phyloP scores from a whole-genome alignment of 2,329 filamentous ascomycete species.

The Pseudogymnoascus sp. region DNA sequence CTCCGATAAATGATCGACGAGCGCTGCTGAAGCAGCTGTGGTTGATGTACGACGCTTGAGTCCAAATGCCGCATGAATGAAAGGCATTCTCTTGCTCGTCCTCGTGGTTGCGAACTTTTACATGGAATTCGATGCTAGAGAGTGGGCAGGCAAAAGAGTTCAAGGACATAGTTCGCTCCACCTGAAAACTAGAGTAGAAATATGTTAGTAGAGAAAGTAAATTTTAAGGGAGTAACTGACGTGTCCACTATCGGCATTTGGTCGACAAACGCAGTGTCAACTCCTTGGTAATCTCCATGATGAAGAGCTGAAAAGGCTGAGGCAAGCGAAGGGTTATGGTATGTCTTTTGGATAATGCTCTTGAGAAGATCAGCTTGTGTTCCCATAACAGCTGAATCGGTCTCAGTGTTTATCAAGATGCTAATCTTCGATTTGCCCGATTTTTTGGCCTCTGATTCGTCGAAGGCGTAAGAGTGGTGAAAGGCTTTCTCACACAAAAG shows the following conservation, averaged over 20 bases:
- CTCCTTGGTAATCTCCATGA: slow-evolving; percentile 33
- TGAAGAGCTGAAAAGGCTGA: slow-evolving; percentile 31
- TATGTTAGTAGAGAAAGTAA: neutral
- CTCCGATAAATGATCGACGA: slow-evolving; percentile 44
- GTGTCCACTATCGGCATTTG: slow-evolving; percentile 37
- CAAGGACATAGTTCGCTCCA: slow-evolving; percentile 33
- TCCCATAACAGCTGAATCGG: slow-evolving; percentile 27
- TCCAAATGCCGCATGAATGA: slow-evolving; percentile 36
- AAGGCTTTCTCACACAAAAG: slow-evolving; percentile 51
- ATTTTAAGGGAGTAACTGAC: slow-evolving; percentile 11
- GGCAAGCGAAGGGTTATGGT: slow-evolving; percentile 31
- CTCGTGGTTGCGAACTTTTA: slow-evolving; percentile 29
- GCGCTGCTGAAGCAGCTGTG: slow-evolving; percentile 46
- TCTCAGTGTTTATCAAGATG: slow-evolving; percentile 33
- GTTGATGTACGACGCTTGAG: slow-evolving; percentile 41
- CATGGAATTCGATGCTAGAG: slow-evolving; percentile 3
- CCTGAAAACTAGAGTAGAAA: slow-evolving; percentile 30
- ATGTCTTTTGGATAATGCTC: slow-evolving; percentile 37
- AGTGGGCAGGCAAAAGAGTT: slow-evolving; percentile 38
- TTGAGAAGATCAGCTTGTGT: slow-evolving; percentile 35
- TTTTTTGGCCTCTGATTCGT: slow-evolving; percentile 13
- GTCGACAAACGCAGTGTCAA: slow-evolving; percentile 25
- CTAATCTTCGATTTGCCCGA: slow-evolving; percentile 15
- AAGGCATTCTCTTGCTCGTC: slow-evolving; percentile 34
- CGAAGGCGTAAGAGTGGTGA: slow-evolving; percentile 33